These are phyloP conservation scores for Candida tibetensis DNA, from an alignment of 805 yeast species.

Conservation along the genomic window DNA sequence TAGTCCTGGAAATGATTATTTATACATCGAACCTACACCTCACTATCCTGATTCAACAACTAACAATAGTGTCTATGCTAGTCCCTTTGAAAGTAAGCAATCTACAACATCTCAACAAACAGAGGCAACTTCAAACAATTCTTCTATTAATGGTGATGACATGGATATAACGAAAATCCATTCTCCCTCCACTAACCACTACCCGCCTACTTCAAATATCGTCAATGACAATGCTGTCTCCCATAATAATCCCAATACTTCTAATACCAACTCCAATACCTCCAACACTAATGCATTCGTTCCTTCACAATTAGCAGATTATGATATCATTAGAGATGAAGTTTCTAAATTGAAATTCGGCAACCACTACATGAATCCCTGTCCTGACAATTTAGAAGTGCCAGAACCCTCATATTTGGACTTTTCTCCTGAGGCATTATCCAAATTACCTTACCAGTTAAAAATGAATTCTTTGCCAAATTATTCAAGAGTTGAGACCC, in stretches of 20 bases:
- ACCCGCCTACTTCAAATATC: not conserved
- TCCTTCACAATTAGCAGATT: constrained; percentile 22
- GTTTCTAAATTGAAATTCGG: constrained; percentile 56
- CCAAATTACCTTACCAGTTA: constrained; percentile 47
- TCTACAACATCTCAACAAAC: not conserved
- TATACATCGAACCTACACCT: constrained; percentile 20
- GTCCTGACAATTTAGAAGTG: constrained; percentile 29
- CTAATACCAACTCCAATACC: too few relatives aligned
- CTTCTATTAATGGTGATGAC: not conserved
- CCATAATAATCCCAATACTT: not conserved
- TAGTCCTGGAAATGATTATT: constrained; percentile 16
- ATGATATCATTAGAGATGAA: constrained; percentile 47
- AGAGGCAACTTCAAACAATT: not conserved
- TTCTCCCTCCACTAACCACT: not conserved
- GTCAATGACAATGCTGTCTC: not conserved
- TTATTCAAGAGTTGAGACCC: constrained; percentile 92
- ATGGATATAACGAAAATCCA: not conserved
- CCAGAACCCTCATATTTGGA: constrained; percentile 36
- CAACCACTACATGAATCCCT: constrained; percentile 34
- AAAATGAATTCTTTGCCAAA: constrained; percentile 64
- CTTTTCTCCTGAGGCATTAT: constrained; percentile 35
- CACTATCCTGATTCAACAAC: constrained; percentile 5
- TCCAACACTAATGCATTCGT: not conserved
- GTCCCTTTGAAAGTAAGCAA: constrained; percentile 14
- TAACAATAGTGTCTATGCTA: constrained; percentile 15